Evolutionary conservation across 352 stramenopile species (phyloP).

Genomic region (Pythium vanterpoolii): DNA sequence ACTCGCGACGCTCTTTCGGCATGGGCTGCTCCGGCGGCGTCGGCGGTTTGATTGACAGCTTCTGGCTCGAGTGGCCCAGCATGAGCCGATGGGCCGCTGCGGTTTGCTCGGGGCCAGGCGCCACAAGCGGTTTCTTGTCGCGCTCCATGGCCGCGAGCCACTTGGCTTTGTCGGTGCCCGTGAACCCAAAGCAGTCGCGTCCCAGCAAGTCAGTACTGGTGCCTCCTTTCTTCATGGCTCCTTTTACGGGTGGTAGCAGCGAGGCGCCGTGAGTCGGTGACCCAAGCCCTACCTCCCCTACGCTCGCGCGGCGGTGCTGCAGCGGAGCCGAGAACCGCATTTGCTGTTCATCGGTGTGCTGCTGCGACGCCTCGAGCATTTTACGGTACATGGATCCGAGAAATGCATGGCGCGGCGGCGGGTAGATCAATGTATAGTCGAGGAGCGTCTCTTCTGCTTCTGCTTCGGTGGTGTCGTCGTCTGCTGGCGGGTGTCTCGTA

Average conservation of each 20-base stretch:
- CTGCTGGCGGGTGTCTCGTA: neutral
- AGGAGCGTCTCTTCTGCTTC: constrained; percentile 48
- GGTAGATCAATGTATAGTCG: constrained; percentile 71
- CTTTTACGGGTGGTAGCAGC: constrained; percentile 51
- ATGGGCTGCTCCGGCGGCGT: constrained; percentile 49
- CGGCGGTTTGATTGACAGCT: constrained; percentile 69
- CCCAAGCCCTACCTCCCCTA: constrained; percentile 15
- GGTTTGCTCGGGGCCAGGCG: constrained; percentile 66
- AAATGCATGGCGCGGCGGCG: constrained; percentile 33
- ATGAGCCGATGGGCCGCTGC: constrained; percentile 79
- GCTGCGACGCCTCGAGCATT: constrained; percentile 78
- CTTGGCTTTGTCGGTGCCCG: constrained; percentile 70
- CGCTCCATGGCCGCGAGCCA: constrained; percentile 34
- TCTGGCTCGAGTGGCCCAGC: constrained; percentile 83
- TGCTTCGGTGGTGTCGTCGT: constrained; percentile 1
- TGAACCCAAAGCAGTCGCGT: constrained; percentile 79
- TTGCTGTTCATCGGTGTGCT: constrained; percentile 78
- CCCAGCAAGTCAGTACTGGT: constrained; percentile 35
- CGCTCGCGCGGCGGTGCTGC: constrained; percentile 55
- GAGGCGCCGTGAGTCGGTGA: constrained; percentile 5
- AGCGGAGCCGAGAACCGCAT: constrained; percentile 75
- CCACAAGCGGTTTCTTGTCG: constrained; percentile 61
- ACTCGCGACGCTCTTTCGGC: constrained; percentile 39
- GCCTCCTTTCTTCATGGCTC: constrained; percentile 42
- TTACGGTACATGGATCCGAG: constrained; percentile 63